A percentile compares a stretch with the other conserved stretches of the same genome.
Conservation (phyloP, 768 basidiomycete genomes). For the Sporobolomyces roseus region DNA sequence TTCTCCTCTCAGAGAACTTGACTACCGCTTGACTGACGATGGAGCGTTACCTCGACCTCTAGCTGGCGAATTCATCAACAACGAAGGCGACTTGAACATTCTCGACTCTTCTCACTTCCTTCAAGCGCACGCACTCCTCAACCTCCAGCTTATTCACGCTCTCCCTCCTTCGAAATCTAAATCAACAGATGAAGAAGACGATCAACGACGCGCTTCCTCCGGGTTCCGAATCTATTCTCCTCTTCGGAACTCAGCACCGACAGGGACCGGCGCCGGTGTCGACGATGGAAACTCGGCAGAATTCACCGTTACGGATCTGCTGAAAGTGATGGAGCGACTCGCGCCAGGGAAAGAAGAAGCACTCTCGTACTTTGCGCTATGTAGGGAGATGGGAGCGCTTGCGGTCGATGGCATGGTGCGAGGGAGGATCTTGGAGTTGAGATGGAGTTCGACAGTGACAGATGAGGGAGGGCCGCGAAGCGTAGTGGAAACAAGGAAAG, state of each 20-base stretch:
- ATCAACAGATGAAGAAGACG: constrained; percentile 46
- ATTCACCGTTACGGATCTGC: constrained; percentile 72
- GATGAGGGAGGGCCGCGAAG: constrained; percentile 52
- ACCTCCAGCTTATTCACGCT: constrained; percentile 81
- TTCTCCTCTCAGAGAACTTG: constrained; percentile 58
- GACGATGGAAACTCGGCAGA: constrained; percentile 55
- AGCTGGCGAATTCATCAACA: constrained; percentile 58
- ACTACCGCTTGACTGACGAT: not conserved
- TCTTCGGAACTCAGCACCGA: constrained; percentile 41
- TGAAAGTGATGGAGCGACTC: constrained; percentile 75
- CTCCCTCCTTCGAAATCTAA: constrained; percentile 65
- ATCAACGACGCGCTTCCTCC: constrained; percentile 40
- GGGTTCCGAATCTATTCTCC: constrained; percentile 53
- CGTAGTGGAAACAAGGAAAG: constrained; percentile 54
- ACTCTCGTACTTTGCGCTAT: constrained; percentile 74
- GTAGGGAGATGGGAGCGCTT: constrained; percentile 74
- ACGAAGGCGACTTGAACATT: constrained; percentile 60
- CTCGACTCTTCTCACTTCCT: constrained; percentile 78
- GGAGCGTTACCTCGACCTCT: not conserved
- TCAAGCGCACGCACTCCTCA: constrained; percentile 75
- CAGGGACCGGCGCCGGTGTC: constrained; percentile 28
- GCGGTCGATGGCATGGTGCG: constrained; percentile 82
- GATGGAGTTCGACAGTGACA: constrained; percentile 52
- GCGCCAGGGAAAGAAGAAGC: constrained; percentile 57
- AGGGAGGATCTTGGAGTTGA: constrained; percentile 58